Percentiles rank a stretch among this genome's conserved stretches.
phyloP scores from a whole-genome alignment of 73 alveolate species.

The Loxodes magnus region DNA sequence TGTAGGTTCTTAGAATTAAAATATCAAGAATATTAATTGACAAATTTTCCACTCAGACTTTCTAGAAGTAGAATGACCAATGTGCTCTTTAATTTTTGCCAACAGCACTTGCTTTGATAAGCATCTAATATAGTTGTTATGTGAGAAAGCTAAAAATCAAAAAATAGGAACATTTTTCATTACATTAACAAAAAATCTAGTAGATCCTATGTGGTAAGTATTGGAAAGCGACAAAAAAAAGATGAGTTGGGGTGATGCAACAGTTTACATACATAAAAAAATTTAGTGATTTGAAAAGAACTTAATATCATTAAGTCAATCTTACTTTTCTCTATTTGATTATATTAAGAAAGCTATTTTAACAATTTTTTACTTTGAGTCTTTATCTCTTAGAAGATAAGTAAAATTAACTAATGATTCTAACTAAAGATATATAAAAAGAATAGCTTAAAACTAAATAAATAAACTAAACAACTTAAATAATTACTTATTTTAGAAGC shows the following conservation, averaged over 20 bases:
- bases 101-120: slow-evolving; percentile 79
- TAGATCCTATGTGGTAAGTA: slow-evolving; percentile 53
- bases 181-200: slow-evolving; percentile 54
- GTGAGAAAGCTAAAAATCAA: slow-evolving; percentile 42
- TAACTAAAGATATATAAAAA: too few species aligned
- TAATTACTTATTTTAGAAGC: too few species aligned
- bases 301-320: too few species aligned
- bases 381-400: too few species aligned
- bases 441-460: too few species aligned
- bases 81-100: slow-evolving; percentile 67
- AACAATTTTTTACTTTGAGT: too few species aligned
- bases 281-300: too few species aligned
- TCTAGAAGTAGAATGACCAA: slow-evolving; percentile 48
- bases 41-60: slow-evolving; percentile 34
- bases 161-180: slow-evolving; percentile 51
- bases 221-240: slow-evolving; percentile 37
- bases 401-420: too few species aligned
- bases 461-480: too few species aligned
- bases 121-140: slow-evolving; percentile 57
- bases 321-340: too few species aligned
- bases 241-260: slow-evolving; percentile 89
- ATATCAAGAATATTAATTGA: slow-evolving; percentile 33
- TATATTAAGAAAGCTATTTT: too few species aligned
- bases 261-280: slow-evolving; percentile 67
- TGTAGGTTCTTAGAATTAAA: slow-evolving; percentile 8